phyloP scores from a whole-genome alignment of 305 asterid genomes.

The Fraxinus greggii region DNA sequence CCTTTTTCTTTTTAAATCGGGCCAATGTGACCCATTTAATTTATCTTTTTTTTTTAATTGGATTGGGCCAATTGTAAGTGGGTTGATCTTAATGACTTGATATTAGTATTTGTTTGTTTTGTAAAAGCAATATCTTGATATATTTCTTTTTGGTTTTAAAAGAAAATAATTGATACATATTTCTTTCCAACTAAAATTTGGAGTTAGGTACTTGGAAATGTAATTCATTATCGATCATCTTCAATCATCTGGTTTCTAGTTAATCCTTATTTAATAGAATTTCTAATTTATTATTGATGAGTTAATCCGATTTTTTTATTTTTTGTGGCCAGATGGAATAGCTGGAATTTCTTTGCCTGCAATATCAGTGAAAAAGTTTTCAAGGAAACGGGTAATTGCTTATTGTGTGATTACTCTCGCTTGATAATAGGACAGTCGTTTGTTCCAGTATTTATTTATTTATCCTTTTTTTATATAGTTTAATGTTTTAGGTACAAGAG shows the following conservation, averaged over 20 bases:
- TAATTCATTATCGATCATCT: constrained; percentile 6
- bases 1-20: too few species aligned
- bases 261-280: not conserved
- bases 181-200: not conserved
- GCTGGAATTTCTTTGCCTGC: constrained; percentile 86
- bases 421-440: not conserved
- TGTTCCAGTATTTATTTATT: not conserved
- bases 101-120: not conserved
- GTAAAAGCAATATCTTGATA: not conserved
- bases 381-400: constrained; percentile 70
- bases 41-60: too few species aligned
- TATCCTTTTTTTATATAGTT: not conserved
- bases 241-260: constrained; percentile 8
- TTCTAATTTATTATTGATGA: constrained; percentile 2
- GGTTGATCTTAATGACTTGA: not conserved
- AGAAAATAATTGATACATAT: not conserved
- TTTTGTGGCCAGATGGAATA: constrained; percentile 59
- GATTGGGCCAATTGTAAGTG: too few species aligned
- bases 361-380: constrained; percentile 66
- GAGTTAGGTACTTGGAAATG: not conserved
- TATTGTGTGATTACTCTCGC: not conserved
- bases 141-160: not conserved
- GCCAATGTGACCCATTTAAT: too few species aligned
- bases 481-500: not conserved
- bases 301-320: constrained; percentile 8